These are phyloP conservation scores for Myxozyma neglecta DNA, from an alignment of 805 yeast species.

Conservation along the genomic window DNA sequence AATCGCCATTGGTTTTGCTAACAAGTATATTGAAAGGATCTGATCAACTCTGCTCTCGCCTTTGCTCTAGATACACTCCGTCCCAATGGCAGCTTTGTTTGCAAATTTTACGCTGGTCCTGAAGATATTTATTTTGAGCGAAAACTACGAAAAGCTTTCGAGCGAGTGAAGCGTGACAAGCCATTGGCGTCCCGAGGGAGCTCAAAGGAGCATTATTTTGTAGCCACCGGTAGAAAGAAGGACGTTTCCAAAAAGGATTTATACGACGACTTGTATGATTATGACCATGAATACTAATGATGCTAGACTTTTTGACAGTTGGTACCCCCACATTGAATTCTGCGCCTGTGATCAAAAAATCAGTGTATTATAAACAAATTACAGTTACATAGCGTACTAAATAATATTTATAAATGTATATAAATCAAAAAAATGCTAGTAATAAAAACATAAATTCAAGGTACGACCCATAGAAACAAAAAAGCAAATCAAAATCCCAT, in stretches of 20 bases:
- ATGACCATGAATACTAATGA: neutral
- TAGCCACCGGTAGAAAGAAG: constrained; percentile 55
- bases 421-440: no score
- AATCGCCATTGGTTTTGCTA: neutral
- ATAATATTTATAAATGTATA: no score
- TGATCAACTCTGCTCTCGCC: constrained; percentile 87
- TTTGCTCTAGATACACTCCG: constrained; percentile 69
- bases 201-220: constrained; percentile 79
- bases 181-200: constrained; percentile 79
- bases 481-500: no score
- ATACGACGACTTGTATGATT: constrained; percentile 16
- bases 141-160: constrained; percentile 59
- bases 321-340: neutral
- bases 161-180: constrained; percentile 64
- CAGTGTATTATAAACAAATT: no score
- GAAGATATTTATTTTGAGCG: constrained; percentile 69
- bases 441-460: no score
- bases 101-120: constrained; percentile 82
- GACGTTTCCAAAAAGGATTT: constrained; percentile 8
- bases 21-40: constrained; percentile 47
- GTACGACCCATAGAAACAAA: no score
- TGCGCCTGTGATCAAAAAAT: no score
- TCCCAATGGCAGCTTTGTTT: constrained; percentile 70
- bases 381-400: no score
- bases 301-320: neutral